These are phyloP conservation scores for Houttuynia cordata DNA, from an alignment of 164 flowering plant genomes.

Conservation along the genomic window DNA sequence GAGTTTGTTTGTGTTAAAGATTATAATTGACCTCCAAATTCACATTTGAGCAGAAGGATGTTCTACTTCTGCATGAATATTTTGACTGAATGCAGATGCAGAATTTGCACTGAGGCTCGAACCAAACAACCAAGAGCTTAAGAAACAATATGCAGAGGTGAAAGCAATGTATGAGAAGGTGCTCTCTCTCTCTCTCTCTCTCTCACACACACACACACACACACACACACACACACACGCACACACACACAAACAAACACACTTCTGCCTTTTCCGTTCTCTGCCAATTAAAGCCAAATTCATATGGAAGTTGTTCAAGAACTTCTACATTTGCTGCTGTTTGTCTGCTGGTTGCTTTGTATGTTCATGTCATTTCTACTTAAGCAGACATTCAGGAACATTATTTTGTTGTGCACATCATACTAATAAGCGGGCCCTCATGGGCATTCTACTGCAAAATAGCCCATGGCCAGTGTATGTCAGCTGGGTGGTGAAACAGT, in stretches of 20 bases:
- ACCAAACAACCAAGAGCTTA: conserved; percentile 80
- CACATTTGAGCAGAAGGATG: neutral
- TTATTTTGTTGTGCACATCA: neutral
- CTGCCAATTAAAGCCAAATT: no score
- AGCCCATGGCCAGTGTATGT: no score
- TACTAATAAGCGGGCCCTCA: no score
- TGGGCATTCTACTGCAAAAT: no score
- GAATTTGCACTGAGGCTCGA: conserved; percentile 90
- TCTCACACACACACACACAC: neutral
- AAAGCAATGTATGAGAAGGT: conserved; percentile 69
- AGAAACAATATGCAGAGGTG: conserved; percentile 64
- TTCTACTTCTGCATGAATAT: neutral
- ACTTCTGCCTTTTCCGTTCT: no score
- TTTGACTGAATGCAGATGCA: conserved; percentile 48
- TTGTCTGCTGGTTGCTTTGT: neutral
- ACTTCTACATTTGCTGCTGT: neutral
- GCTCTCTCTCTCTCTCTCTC: conserved; percentile 1
- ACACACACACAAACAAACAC: neutral
- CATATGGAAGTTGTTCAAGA: neutral
- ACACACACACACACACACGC: neutral
- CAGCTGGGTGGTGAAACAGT: no score
- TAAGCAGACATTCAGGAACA: neutral
- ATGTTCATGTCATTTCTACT: neutral
- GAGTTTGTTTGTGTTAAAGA: neutral
- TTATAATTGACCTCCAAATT: neutral